phyloP scores from a whole-genome alignment of 208 protist genomes.

The Trypanosoma mega region DNA sequence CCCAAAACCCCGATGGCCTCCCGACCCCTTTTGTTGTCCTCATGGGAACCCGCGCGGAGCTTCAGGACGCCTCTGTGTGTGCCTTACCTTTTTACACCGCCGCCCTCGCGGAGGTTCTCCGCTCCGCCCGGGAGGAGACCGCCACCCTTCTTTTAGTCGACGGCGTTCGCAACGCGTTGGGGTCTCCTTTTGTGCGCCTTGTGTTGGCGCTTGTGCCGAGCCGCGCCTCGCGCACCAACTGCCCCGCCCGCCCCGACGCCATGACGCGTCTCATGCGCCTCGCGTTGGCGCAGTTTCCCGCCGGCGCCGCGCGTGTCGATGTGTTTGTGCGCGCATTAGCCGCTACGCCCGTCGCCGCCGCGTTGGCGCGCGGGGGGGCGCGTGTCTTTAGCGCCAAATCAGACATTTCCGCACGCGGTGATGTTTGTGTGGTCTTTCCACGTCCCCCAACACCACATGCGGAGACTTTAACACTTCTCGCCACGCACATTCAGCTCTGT shows the following conservation, averaged over 20 bases:
- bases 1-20: neutral
- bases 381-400: conserved; percentile 58
- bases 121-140: conserved; percentile 37
- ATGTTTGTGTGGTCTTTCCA: conserved; percentile 52
- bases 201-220: conserved; percentile 49
- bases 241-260: conserved; percentile 60
- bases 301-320: conserved; percentile 34
- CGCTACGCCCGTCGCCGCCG: conserved; percentile 42
- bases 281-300: conserved; percentile 14
- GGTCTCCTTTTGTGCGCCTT: conserved; percentile 30
- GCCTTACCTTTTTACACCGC: conserved; percentile 50
- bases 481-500: conserved; percentile 71
- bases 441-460: conserved; percentile 35
- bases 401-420: conserved; percentile 26
- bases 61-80: conserved; percentile 39
- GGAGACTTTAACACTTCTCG: conserved; percentile 56
- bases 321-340: conserved; percentile 48
- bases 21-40: conserved; percentile 41
- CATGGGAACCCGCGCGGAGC: conserved; percentile 47
- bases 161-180: conserved; percentile 19
- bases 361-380: conserved; percentile 42
- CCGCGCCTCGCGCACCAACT: conserved; percentile 62
- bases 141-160: conserved; percentile 27
- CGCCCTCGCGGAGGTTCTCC: conserved; percentile 53
- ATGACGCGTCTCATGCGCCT: conserved; percentile 36